Percentiles rank a stretch among this genome's conserved stretches.
Evolutionary conservation across 805 yeast genomes (phyloP).

Genomic region (Pichia nakasei): DNA sequence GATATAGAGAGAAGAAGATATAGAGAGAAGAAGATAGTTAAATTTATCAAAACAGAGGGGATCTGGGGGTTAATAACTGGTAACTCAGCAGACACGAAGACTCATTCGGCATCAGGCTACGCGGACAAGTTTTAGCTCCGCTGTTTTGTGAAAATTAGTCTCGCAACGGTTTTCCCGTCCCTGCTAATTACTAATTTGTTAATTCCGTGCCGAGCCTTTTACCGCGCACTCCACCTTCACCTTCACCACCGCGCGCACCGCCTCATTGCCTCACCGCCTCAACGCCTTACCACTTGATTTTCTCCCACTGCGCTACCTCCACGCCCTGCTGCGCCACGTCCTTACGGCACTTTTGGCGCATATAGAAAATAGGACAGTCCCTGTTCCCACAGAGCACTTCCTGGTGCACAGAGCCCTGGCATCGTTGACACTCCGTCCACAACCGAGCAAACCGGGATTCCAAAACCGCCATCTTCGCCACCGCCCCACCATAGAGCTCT

Average conservation of each 20-base stretch:
- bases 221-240: no score
- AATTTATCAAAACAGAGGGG: no score
- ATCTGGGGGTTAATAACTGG: no score
- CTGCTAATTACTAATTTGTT: background rate
- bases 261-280: background rate
- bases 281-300: conserved; percentile 40
- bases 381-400: conserved; percentile 92
- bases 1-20: background rate
- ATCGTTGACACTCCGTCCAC: conserved; percentile 98
- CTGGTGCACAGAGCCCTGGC: conserved; percentile 93
- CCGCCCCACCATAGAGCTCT: conserved; percentile 69
- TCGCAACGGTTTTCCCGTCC: background rate
- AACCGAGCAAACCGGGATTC: conserved; percentile 78
- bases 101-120: no score
- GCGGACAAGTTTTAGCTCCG: no score
- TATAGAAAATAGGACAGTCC: conserved; percentile 95
- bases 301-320: conserved; percentile 61
- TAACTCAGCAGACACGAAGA: no score
- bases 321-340: conserved; percentile 49
- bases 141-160: no score
- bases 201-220: background rate
- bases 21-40: no score
- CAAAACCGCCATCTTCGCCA: conserved; percentile 68
- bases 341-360: conserved; percentile 83
- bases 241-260: no score